phyloP scores from a whole-genome alignment of 306 rosid genomes.

The cucumber (Cucumis sativus) region Cucumber_9930_V3 NC_026661.2:4874001-4874500 shows the following conservation, averaged over 20 bases:
- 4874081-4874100: conserved; percentile 6
- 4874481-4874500: conserved; percentile 26
- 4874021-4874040: conserved; percentile 36
- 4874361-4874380: conserved; percentile 22
- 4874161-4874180: conserved; percentile 65
- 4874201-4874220: conserved; percentile 29
- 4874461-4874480: conserved; percentile 45
- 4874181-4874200: conserved; percentile 28
- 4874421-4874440: conserved; percentile 69
- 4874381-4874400: conserved; percentile 40
- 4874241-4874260: conserved; percentile 26
- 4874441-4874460: conserved; percentile 21
- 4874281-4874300: conserved; percentile 83
- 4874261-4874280: conserved; percentile 43
- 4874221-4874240: conserved; percentile 27
- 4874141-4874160: conserved; percentile 26
- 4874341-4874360: conserved; percentile 19
- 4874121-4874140: conserved; percentile 37
- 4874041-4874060: conserved; percentile 48
- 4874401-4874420: conserved; percentile 45
- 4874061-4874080: conserved; percentile 38
- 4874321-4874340: conserved; percentile 29
- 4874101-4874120: conserved; percentile 32
- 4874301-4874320: conserved; percentile 47
- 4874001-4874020: conserved; percentile 56